These are phyloP conservation scores for Nakazawaea populi DNA, from an alignment of 805 yeast species.

Conservation along the genomic window DNA sequence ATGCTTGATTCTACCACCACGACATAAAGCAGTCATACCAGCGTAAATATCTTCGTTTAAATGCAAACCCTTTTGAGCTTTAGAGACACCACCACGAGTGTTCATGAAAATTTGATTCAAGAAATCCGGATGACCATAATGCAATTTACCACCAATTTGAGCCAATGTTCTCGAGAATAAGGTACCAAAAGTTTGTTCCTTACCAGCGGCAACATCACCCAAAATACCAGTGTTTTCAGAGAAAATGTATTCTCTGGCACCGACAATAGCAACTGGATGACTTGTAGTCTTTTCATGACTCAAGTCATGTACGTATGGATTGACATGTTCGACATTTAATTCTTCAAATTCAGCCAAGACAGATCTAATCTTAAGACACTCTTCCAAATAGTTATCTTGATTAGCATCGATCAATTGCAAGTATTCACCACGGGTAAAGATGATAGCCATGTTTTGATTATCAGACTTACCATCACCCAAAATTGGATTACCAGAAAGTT, in stretches of 20 bases:
- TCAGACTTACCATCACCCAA: slow-evolving; percentile 88
- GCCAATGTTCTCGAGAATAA: slow-evolving; percentile 78
- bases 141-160: slow-evolving; percentile 80
- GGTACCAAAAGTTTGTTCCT: slow-evolving; percentile 86
- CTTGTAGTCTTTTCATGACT: slow-evolving; percentile 44
- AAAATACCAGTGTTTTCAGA: slow-evolving; percentile 81
- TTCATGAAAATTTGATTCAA: slow-evolving; percentile 70
- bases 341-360: slow-evolving; percentile 82
- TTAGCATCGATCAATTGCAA: slow-evolving; percentile 82
- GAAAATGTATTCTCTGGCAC: slow-evolving; percentile 84
- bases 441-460: slow-evolving; percentile 76
- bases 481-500: slow-evolving; percentile 78
- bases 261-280: slow-evolving; percentile 78
- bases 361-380: slow-evolving; percentile 77
- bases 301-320: slow-evolving; percentile 76
- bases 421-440: slow-evolving; percentile 81
- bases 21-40: slow-evolving; percentile 75
- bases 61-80: slow-evolving; percentile 82
- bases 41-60: slow-evolving; percentile 86
- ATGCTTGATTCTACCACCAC: slow-evolving; percentile 87
- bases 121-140: slow-evolving; percentile 88
- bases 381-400: slow-evolving; percentile 82
- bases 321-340: slow-evolving; percentile 65
- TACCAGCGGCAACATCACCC: slow-evolving; percentile 89
- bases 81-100: slow-evolving; percentile 84